These are phyloP conservation scores for Pelargonium cotyledonis DNA, from an alignment of 441 rosid species.

Conservation along the genomic window DNA sequence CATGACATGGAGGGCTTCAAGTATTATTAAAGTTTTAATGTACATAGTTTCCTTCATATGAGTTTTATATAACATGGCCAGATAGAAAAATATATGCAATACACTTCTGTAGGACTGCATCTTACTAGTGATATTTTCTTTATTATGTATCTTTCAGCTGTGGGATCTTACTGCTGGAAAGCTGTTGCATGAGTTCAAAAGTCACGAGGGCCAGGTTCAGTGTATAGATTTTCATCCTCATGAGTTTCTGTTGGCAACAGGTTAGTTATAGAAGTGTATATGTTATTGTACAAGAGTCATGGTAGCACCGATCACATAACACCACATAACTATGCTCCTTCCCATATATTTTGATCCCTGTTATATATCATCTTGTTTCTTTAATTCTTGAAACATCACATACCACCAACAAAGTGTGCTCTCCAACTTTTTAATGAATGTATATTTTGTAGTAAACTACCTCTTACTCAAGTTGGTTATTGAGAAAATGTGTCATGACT, in stretches of 20 bases:
- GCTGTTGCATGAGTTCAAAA: constrained; percentile 88
- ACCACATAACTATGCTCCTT: too few relatives aligned
- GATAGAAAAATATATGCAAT: not conserved
- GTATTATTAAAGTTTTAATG: not conserved
- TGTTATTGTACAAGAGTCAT: too few relatives aligned
- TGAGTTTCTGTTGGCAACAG: constrained; percentile 93
- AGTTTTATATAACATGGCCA: not conserved
- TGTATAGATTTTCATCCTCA: constrained; percentile 97
- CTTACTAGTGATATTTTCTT: constrained; percentile 10
- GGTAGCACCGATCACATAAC: too few relatives aligned
- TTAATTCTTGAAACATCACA: too few relatives aligned
- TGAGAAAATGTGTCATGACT: too few relatives aligned
- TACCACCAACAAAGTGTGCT: too few relatives aligned
- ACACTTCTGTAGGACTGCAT: not conserved
- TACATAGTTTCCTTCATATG: not conserved
- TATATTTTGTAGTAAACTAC: too few relatives aligned
- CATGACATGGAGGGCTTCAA: not conserved
- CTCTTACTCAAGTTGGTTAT: too few relatives aligned
- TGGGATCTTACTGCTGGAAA: constrained; percentile 99
- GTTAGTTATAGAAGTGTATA: constrained; percentile 31
- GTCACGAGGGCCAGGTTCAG: constrained; percentile 88
- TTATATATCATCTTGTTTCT: too few relatives aligned
- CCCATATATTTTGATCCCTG: too few relatives aligned
- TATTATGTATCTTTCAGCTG: constrained; percentile 37
- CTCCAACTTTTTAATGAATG: too few relatives aligned